Conservation (phyloP, 108 stramenopile species). For the Pinguiococcus pyrenoidosus region DNA sequence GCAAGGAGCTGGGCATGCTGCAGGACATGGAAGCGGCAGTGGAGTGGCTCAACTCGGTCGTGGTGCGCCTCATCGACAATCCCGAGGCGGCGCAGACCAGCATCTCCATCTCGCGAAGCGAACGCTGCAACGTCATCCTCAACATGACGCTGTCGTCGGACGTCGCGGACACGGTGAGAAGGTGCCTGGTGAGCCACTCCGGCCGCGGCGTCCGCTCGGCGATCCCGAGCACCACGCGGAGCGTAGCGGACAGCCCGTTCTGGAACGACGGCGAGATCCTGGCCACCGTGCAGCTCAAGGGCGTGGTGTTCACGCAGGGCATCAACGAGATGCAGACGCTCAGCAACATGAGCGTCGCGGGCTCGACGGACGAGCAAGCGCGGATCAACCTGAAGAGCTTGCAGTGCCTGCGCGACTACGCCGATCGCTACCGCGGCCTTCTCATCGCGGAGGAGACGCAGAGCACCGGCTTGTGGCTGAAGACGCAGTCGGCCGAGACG, state of each 20-base stretch:
- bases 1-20: slow-evolving; percentile 16
- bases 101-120: background rate
- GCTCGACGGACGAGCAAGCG: background rate
- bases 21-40: slow-evolving; percentile 4
- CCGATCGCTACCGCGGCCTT: background rate
- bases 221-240: no score
- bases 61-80: background rate
- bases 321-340: slow-evolving; percentile 28
- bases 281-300: background rate
- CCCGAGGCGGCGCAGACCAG: background rate
- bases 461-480: no score
- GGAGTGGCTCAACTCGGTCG: background rate
- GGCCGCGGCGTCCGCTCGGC: no score
- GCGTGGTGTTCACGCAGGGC: slow-evolving; percentile 30
- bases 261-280: background rate
- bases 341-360: slow-evolving; percentile 14
- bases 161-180: no score
- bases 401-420: background rate
- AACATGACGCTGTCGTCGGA: background rate
- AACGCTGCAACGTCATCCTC: background rate
- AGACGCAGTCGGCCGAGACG: no score
- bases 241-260: no score
- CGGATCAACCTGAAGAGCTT: background rate
- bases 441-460: background rate
- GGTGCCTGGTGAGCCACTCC: no score